These are phyloP conservation scores for Macrophomina phaseolina DNA, from an alignment of 2,329 filamentous ascomycete species.

Conservation along the genomic window DNA sequence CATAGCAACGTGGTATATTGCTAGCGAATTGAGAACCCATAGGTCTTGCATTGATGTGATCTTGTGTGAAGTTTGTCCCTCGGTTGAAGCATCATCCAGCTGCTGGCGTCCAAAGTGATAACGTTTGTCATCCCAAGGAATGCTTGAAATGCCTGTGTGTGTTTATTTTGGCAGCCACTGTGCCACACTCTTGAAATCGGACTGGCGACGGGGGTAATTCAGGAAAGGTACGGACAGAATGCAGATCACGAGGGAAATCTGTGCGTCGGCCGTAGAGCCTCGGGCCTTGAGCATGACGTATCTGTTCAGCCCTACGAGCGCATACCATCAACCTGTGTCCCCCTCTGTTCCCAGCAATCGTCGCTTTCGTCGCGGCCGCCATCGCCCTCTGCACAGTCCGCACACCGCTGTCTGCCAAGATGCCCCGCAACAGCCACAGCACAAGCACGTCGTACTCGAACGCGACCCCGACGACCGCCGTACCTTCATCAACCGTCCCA, in stretches of 20 bases:
- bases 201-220: too few relatives aligned
- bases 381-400: conserved; percentile 5
- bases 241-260: background rate
- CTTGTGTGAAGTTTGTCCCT: too few relatives aligned
- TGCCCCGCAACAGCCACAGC: conserved; percentile 39
- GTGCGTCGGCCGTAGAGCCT: background rate
- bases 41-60: too few relatives aligned
- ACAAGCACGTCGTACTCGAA: conserved; percentile 31
- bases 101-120: too few relatives aligned
- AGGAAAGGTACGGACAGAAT: too few relatives aligned
- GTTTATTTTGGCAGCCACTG: too few relatives aligned
- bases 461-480: conserved; percentile 40
- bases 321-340: background rate
- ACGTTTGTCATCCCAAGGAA: too few relatives aligned
- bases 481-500: conserved; percentile 42
- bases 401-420: conserved; percentile 27
- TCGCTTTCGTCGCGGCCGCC: conserved; percentile 11
- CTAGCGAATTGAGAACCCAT: too few relatives aligned
- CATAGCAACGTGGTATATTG: too few relatives aligned
- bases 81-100: too few relatives aligned
- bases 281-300: conserved; percentile 23
- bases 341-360: background rate
- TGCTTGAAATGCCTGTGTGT: too few relatives aligned
- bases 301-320: conserved; percentile 22
- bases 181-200: too few relatives aligned